Percentiles rank a stretch among this genome's conserved stretches.
Conservation (phyloP, 768 basidiomycete species). For the Hypholoma sublateritium region DNA sequence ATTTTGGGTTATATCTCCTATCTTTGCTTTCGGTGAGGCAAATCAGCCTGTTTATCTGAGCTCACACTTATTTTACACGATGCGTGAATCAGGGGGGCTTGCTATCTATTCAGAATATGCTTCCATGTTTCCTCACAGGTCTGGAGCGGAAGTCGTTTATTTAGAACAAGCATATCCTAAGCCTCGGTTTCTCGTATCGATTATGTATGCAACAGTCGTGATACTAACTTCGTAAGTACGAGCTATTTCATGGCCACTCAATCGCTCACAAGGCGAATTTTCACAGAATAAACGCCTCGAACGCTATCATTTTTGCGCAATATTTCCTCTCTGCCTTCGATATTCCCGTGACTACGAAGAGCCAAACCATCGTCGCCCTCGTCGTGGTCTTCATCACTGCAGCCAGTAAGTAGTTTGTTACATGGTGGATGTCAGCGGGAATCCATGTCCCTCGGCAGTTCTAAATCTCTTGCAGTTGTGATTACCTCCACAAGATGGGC, state of each 20-base stretch:
- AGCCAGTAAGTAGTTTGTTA: constrained; percentile 16
- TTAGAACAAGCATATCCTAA: constrained; percentile 45
- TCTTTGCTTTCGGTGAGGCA: constrained; percentile 31
- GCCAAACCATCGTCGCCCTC: constrained; percentile 27
- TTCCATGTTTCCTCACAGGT: constrained; percentile 46
- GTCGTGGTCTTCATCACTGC: constrained; percentile 24
- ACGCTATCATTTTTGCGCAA: constrained; percentile 38
- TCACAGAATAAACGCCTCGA: constrained; percentile 31
- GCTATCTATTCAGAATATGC: constrained; percentile 43
- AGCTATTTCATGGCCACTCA: no score
- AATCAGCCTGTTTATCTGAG: not conserved
- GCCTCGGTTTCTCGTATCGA: constrained; percentile 43
- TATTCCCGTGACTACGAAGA: constrained; percentile 26
- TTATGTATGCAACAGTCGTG: constrained; percentile 39
- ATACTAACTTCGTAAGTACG: constrained; percentile 33
- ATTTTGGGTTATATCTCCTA: constrained; percentile 31
- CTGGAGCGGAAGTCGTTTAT: constrained; percentile 50
- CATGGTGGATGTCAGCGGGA: no score
- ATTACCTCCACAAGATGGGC: constrained; percentile 36
- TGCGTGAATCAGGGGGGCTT: constrained; percentile 28
- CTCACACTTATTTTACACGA: not conserved
- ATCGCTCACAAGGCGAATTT: not conserved
- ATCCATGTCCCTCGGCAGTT: no score
- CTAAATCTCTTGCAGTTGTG: constrained; percentile 20
- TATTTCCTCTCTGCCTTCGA: constrained; percentile 33